Evolutionary conservation across 2,329 filamentous ascomycete species (phyloP).

Genomic region (Fusarium sp.): DNA sequence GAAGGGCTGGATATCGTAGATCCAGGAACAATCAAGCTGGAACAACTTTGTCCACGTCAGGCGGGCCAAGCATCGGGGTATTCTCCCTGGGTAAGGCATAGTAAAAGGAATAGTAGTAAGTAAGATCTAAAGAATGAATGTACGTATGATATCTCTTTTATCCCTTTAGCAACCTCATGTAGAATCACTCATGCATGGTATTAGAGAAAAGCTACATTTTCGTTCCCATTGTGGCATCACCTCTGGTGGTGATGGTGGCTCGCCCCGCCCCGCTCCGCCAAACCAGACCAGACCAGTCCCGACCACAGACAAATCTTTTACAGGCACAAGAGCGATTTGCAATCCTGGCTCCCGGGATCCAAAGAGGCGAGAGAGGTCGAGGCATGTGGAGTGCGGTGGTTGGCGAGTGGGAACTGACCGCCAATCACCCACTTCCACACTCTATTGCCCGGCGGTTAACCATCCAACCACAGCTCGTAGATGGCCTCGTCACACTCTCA

Average conservation of each 20-base stretch:
- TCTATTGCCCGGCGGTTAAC: constrained; percentile 54
- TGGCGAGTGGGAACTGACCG: constrained; percentile 22
- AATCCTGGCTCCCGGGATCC: constrained; percentile 21
- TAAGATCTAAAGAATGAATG: background rate
- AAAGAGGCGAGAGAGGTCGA: constrained; percentile 22
- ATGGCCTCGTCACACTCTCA: constrained; percentile 37
- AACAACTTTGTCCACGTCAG: constrained; percentile 2
- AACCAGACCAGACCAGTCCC: background rate
- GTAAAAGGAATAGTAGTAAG: background rate
- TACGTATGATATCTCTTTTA: background rate
- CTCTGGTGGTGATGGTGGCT: constrained; percentile 23
- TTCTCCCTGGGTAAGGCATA: background rate
- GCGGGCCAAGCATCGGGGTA: background rate
- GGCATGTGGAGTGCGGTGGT: constrained; percentile 34
- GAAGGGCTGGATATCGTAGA: constrained; percentile 10
- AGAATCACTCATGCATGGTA: background rate
- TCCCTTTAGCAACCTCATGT: background rate
- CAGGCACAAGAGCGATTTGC: constrained; percentile 13
- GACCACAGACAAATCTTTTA: constrained; percentile 20
- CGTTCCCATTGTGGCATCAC: background rate
- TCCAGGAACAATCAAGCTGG: constrained; percentile 32
- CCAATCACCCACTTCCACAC: constrained; percentile 39
- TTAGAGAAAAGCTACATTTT: background rate
- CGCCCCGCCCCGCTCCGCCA: constrained; percentile 31
- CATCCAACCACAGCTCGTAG: constrained; percentile 55